Evolutionary conservation across 768 basidiomycete species (phyloP), one percentile per base, ranked within the genome.

Genomic region (Termitomyces sp.): DNA sequence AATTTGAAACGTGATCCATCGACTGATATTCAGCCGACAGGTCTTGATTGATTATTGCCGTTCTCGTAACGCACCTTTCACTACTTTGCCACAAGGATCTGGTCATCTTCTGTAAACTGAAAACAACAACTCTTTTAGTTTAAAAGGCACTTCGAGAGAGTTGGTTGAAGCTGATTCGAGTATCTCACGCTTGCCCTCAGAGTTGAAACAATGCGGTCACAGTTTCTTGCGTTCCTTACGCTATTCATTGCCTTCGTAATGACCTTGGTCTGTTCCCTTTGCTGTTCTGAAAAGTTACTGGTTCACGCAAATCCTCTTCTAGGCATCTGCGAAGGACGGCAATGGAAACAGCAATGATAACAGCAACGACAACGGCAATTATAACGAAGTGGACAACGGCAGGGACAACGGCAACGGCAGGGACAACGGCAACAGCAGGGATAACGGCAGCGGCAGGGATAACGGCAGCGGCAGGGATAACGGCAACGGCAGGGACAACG

Each of bases 281-380:
- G 31, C 31, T 48, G 31, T 49, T 32, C 31, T 49, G 31, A 15
- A 3, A 31, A 15, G 29, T 29, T 5, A 37, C 14, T 52, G n/a
- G 37, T 45, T 8, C n/a, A 46, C 15, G 17, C 25, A 0, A 20
- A 15, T 6, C 20, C 53, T n/a, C 42, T 2, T 37, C 11, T 34
- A 61, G 55, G 56, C 50, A 46, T 51, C 38, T 31, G 15, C 60
- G 17, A 50, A 46, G 17, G 15, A 60, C 36, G 37, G 45, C 36
- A 32, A 40, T 9, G 15, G 25, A 25, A 25, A 25, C 25, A 25
- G 25, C 25, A 25, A 25, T 25, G 25, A 25, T 25, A 25, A 25
- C 25, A 25, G 25, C 25, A 25, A 1, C 25, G 25, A 25, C 25
- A 25, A 25, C 25, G 25, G 25, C 25, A 25, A 25, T 25, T 25